Base-by-base conservation (phyloP, 1,139 yeast species). In the Suhomyces bribrorum region DNA sequence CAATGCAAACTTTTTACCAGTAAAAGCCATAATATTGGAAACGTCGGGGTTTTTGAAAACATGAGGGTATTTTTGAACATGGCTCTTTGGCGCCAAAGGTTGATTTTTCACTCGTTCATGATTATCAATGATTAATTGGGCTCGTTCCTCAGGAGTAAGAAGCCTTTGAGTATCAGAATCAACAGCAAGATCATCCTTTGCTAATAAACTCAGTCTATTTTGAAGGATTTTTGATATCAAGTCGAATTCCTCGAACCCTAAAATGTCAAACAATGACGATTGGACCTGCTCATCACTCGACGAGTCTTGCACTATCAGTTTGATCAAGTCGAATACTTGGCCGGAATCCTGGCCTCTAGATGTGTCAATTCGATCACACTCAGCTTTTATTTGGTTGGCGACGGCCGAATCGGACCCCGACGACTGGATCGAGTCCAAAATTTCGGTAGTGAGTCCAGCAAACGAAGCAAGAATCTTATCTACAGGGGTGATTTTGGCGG, bases 201-300 rank as follows among this genome's bases (percentile, higher is more conserved):
- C 27, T 12, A n/a, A 20, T 39, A 71, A 48, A 14, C 55, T 58
- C 0, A 55, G 52, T 48, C 79, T 75, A 38, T 81, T 67, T 42
- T 79, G 79, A 3, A 90, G 59, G 12, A 92, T 63, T 37, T 75
- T 77, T 1, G 89, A 72, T 7, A 89, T 85, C 37, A 89, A 61
- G 37, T 88, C 96, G 45, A 92, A 75, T 53, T 88, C 85, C 26
- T 88, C 96, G 51, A 81, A 85, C 0, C 98, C 97, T 4, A 92
- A 61, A 7, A 86, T 71, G 54, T 89, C 96, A 46, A 87, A 81
- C 26, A 92, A 62, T 1, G 73, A 58, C 6, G 84, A 79, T 51
- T 86, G 92, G 9, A 83, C 59, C 34, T 80, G 85, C 35, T 81
- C 85, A 38, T 82, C 88, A 26, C 72, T 56, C 6, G 62, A 56